phyloP scores from a whole-genome alignment of 345 rosid genomes.

The Eutrema heterophyllum region DNA sequence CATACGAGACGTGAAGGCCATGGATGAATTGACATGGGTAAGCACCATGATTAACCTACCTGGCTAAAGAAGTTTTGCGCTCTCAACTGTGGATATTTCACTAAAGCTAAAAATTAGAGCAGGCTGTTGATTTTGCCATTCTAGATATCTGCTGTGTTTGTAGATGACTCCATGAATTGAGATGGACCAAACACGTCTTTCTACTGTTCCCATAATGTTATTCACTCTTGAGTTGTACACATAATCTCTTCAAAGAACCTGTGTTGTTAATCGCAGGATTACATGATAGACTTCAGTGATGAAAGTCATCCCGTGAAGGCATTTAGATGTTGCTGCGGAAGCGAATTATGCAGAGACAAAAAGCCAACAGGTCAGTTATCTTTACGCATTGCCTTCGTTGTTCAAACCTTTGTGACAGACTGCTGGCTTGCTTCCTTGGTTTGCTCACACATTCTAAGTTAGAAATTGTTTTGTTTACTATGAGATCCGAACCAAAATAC shows the following conservation, averaged over 20 bases:
- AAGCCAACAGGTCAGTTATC: conserved; percentile 28
- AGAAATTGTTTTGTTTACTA: not conserved
- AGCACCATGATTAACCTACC: conserved; percentile 24
- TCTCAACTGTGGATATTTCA: conserved; percentile 6
- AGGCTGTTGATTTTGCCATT: conserved; percentile 1
- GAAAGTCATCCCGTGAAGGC: conserved; percentile 69
- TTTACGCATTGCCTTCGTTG: not conserved
- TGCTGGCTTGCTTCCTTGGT: conserved; percentile 7
- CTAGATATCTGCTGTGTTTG: not conserved
- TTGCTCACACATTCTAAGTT: not conserved
- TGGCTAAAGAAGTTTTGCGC: not conserved
- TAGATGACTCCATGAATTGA: not conserved
- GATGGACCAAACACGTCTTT: conserved; percentile 2
- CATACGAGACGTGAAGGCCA: conserved; percentile 57
- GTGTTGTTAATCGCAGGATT: conserved; percentile 50
- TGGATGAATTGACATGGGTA: conserved; percentile 90
- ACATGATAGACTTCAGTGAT: conserved; percentile 72
- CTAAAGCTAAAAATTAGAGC: not conserved
- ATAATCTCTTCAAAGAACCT: not conserved
- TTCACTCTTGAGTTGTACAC: not conserved
- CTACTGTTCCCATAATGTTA: not conserved
- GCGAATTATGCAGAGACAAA: conserved; percentile 57
- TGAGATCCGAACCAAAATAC: not conserved
- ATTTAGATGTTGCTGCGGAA: conserved; percentile 66
- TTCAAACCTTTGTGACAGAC: not conserved